phyloP scores from a whole-genome alignment of 2,329 filamentous ascomycete species.

The Penicillium corylophilum region DNA sequence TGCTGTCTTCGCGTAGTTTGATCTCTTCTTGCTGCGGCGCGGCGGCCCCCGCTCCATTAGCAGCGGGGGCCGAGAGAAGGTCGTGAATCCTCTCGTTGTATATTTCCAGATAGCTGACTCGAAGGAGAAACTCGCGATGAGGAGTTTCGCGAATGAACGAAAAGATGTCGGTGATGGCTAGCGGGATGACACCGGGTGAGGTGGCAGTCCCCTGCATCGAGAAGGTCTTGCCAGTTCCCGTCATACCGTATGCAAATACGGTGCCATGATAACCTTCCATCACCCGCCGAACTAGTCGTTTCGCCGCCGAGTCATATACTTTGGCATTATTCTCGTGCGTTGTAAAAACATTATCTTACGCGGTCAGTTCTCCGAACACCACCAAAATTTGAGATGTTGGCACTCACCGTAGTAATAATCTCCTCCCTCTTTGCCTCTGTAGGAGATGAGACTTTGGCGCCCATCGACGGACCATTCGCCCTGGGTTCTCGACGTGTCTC shows the following conservation, averaged over 20 bases:
- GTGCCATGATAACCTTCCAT: slow-evolving; percentile 99
- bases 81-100: slow-evolving; percentile 99
- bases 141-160: slow-evolving; percentile 98
- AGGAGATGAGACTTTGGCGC: slow-evolving; percentile 76
- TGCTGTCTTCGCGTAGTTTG: slow-evolving; percentile 93
- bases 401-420: slow-evolving; percentile 85
- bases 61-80: slow-evolving; percentile 72
- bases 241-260: slow-evolving; percentile 99
- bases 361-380: slow-evolving; percentile 10
- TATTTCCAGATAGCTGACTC: slow-evolving; percentile 97
- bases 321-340: slow-evolving; percentile 90
- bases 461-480: slow-evolving; percentile 92
- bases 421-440: slow-evolving; percentile 83
- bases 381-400: no score
- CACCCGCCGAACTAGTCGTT: slow-evolving; percentile 88
- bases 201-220: slow-evolving; percentile 98
- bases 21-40: slow-evolving; percentile 78
- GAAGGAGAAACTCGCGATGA: slow-evolving; percentile 85
- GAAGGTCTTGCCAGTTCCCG: slow-evolving; percentile 96
- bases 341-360: slow-evolving; percentile 88
- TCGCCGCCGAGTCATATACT: slow-evolving; percentile 92
- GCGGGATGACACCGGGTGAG: slow-evolving; percentile 91
- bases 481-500: slow-evolving; percentile 62
- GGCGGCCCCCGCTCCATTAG: slow-evolving; percentile 49
- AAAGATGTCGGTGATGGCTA: slow-evolving; percentile 98